Evolutionary conservation across 495 filamentous ascomycete genomes (phyloP).

Genomic region (Acidiella bohemica): DNA sequence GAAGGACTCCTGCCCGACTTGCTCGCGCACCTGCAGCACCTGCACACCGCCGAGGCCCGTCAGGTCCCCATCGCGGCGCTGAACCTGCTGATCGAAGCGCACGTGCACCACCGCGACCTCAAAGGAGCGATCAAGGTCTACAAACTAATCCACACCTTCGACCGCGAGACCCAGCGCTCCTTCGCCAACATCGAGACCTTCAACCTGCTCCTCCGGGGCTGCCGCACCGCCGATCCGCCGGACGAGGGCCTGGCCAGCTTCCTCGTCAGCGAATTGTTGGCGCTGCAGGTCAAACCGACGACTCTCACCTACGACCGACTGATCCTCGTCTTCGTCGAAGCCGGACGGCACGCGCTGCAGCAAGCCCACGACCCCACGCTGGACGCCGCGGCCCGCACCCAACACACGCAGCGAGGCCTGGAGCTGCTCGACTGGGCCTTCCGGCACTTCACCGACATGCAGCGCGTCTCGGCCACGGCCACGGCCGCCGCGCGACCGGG

Average conservation of each 20-base stretch:
- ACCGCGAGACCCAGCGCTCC: background rate
- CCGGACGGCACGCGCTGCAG: conserved; percentile 35
- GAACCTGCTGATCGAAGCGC: conserved; percentile 49
- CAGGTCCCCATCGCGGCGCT: conserved; percentile 42
- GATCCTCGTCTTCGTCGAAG: conserved; percentile 47
- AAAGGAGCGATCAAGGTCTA: conserved; percentile 53
- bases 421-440: conserved; percentile 15
- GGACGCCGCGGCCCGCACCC: background rate
- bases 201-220: conserved; percentile 53
- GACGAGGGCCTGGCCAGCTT: conserved; percentile 41
- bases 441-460: conserved; percentile 17
- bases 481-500: background rate
- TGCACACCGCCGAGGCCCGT: conserved; percentile 35
- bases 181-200: conserved; percentile 43
- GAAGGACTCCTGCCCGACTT: conserved; percentile 30
- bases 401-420: conserved; percentile 3
- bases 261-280: conserved; percentile 59
- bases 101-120: conserved; percentile 31
- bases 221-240: conserved; percentile 31
- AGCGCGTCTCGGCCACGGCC: background rate
- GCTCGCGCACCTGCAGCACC: conserved; percentile 40
- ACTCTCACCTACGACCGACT: conserved; percentile 52
- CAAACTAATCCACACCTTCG: conserved; percentile 51
- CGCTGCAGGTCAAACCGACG: conserved; percentile 46
- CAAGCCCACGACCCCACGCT: conserved; percentile 27